These are phyloP conservation scores for Haplographium delicatum DNA, from an alignment of 495 filamentous ascomycete species.

Conservation along the genomic window DNA sequence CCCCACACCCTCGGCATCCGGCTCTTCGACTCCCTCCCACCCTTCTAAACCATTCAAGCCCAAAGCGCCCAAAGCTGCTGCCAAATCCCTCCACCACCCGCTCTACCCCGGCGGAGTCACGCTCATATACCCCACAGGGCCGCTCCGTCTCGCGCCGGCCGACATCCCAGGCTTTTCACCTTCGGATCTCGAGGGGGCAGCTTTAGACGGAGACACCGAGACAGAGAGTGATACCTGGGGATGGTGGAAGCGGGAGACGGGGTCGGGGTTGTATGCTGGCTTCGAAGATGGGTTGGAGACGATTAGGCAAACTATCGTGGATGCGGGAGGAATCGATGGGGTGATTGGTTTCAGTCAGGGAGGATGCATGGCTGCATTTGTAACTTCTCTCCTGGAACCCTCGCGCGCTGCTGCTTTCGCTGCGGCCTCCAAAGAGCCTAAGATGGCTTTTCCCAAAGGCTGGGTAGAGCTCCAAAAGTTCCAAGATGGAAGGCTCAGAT, in stretches of 20 bases:
- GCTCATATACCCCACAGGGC: slow-evolving; percentile 58
- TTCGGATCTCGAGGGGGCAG: slow-evolving; percentile 17
- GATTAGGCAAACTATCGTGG: slow-evolving; percentile 53
- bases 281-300: slow-evolving; percentile 56
- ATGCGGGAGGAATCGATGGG: slow-evolving; percentile 61
- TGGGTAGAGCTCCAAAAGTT: slow-evolving; percentile 31
- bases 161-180: slow-evolving; percentile 66
- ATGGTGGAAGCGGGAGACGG: slow-evolving; percentile 77
- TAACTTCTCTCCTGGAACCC: slow-evolving; percentile 63
- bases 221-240: slow-evolving; percentile 51
- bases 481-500: slow-evolving; percentile 62
- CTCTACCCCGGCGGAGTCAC: slow-evolving; percentile 34
- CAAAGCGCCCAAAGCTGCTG: background rate
- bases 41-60: slow-evolving; percentile 13
- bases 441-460: slow-evolving; percentile 28
- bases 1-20: slow-evolving; percentile 2
- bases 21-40: slow-evolving; percentile 16
- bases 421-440: slow-evolving; percentile 22
- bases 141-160: slow-evolving; percentile 50
- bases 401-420: slow-evolving; percentile 43
- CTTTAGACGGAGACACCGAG: slow-evolving; percentile 28
- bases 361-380: slow-evolving; percentile 53
- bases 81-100: background rate
- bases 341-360: slow-evolving; percentile 76
- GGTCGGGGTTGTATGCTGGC: slow-evolving; percentile 54